A percentile compares a stretch with the other conserved stretches of the same genome.
phyloP scores from a whole-genome alignment of 805 yeast species.

The Candida nonsorbophila region DNA sequence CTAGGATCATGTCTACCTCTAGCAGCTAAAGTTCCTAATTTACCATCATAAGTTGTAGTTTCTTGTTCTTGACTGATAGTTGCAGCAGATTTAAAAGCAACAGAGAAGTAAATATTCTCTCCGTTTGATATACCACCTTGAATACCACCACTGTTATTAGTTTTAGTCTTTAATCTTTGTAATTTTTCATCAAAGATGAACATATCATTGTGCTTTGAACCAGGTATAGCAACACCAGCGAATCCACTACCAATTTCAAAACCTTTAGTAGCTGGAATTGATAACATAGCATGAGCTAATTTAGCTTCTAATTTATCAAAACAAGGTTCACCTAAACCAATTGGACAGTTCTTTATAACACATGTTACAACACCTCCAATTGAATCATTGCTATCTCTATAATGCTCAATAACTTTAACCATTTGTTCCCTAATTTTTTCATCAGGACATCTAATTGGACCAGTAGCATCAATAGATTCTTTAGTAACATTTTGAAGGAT shows the following conservation, averaged over 20 bases:
- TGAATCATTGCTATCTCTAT: slow-evolving; percentile 83
- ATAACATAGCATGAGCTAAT: slow-evolving; percentile 96
- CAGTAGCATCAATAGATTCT: slow-evolving; percentile 79
- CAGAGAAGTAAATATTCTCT: slow-evolving; percentile 88
- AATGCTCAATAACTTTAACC: slow-evolving; percentile 82
- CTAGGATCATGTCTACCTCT: slow-evolving; percentile 98
- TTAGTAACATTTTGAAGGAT: slow-evolving; percentile 75
- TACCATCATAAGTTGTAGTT: slow-evolving; percentile 86
- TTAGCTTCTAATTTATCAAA: slow-evolving; percentile 94
- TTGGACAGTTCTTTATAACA: slow-evolving; percentile 88
- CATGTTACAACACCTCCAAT: slow-evolving; percentile 98
- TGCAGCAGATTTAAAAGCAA: slow-evolving; percentile 97
- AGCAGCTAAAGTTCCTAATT: slow-evolving; percentile 83
- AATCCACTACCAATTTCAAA: slow-evolving; percentile 98
- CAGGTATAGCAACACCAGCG: slow-evolving; percentile 82
- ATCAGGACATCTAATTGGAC: slow-evolving; percentile 94
- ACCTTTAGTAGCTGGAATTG: slow-evolving; percentile 97
- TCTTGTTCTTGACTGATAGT: slow-evolving; percentile 91
- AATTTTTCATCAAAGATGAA: slow-evolving; percentile 58
- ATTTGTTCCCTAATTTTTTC: slow-evolving; percentile 62
- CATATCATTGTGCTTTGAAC: slow-evolving; percentile 91
- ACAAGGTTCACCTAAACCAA: slow-evolving; percentile 97
- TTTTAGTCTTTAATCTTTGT: slow-evolving; percentile 71
- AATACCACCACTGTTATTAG: slow-evolving; percentile 94
- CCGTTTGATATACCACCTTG: slow-evolving; percentile 99